Conservation (phyloP, 306 rosid species). For the Styphnolobium japonicum region DNA sequence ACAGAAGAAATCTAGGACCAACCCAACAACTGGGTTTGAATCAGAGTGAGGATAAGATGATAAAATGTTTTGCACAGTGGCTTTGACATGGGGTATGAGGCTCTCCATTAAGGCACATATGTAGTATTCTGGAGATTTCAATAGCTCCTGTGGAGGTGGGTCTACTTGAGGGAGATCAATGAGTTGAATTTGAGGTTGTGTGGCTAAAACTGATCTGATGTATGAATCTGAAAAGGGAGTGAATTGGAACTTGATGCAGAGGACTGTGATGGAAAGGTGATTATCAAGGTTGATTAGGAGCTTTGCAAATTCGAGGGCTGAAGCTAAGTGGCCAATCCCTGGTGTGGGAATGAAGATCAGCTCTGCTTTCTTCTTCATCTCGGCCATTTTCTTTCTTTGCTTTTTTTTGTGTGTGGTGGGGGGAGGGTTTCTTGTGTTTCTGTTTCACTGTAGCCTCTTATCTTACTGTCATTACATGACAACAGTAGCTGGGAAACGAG, state of each 20-base stretch:
- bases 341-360: constrained; percentile 55
- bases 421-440: no score
- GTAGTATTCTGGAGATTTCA: constrained; percentile 21
- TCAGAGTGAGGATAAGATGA: constrained; percentile 3
- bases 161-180: constrained; percentile 48
- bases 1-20: constrained; percentile 57
- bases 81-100: constrained; percentile 33
- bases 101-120: constrained; percentile 28
- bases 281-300: constrained; percentile 25
- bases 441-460: no score
- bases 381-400: neutral
- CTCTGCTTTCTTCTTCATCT: constrained; percentile 27
- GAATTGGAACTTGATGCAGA: constrained; percentile 33
- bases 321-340: constrained; percentile 46
- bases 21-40: constrained; percentile 26
- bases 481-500: neutral
- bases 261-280: constrained; percentile 42
- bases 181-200: constrained; percentile 41
- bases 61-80: constrained; percentile 25
- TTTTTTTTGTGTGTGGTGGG: no score
- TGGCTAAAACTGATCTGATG: constrained; percentile 30
- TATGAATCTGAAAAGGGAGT: constrained; percentile 36
- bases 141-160: constrained; percentile 30
- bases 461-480: neutral
- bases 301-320: constrained; percentile 52